Conservation (phyloP, 2,329 filamentous ascomycete genomes). For the Paracorniculantispora psalliotae region DNA sequence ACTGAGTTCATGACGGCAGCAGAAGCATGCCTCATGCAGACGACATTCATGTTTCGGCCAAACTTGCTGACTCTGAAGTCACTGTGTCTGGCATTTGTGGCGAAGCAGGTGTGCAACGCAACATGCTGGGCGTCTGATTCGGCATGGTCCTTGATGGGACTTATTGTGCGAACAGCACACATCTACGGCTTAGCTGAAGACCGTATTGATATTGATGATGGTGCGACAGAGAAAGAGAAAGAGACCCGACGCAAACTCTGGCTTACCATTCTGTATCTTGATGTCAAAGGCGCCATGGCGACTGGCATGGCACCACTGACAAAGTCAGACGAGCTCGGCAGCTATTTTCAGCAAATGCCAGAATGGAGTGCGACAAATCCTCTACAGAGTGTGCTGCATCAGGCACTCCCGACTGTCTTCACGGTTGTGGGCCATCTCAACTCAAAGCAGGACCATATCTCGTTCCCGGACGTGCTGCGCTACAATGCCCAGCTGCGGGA, state of each 20-base stretch:
- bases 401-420: slow-evolving; percentile 28
- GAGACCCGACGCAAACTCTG: slow-evolving; percentile 28
- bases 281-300: slow-evolving; percentile 31
- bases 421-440: slow-evolving; percentile 29
- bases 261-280: slow-evolving; percentile 32
- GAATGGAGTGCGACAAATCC: slow-evolving; percentile 25
- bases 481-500: slow-evolving; percentile 30
- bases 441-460: slow-evolving; percentile 26
- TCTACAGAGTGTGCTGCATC: slow-evolving; percentile 29
- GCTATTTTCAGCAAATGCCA: slow-evolving; percentile 20
- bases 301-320: slow-evolving; percentile 32
- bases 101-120: slow-evolving; percentile 33
- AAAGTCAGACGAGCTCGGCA: slow-evolving; percentile 26
- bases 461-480: slow-evolving; percentile 28
- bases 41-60: slow-evolving; percentile 33
- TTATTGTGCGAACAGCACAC: slow-evolving; percentile 30
- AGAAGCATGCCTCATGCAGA: slow-evolving; percentile 34
- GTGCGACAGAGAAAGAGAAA: slow-evolving; percentile 22
- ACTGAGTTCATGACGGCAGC: slow-evolving; percentile 33
- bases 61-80: slow-evolving; percentile 28
- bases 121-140: slow-evolving; percentile 34
- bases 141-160: slow-evolving; percentile 30
- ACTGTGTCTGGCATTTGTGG: slow-evolving; percentile 29
- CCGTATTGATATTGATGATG: slow-evolving; percentile 20
- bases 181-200: slow-evolving; percentile 32